phyloP scores from a whole-genome alignment of 108 stramenopile genomes.

The Cyclostephanos tholiformis region DNA sequence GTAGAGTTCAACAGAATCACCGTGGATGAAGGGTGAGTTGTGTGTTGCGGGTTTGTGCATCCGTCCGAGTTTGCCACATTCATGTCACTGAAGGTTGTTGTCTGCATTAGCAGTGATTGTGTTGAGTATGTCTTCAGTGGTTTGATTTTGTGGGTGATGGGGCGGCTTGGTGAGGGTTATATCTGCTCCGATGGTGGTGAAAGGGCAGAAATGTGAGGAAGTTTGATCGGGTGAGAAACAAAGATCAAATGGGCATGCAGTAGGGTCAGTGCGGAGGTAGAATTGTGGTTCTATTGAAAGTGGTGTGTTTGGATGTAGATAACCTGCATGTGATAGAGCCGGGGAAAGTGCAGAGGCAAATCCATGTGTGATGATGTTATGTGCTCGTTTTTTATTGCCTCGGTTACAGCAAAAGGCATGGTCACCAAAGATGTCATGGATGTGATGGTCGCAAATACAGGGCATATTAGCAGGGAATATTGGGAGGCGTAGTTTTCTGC shows the following conservation, averaged over 20 bases:
- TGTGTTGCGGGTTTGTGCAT: not conserved
- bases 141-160: not conserved
- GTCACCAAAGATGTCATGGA: not conserved
- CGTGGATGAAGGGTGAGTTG: not conserved
- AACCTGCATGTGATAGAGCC: not conserved
- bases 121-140: not conserved
- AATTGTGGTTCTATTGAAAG: too few species aligned
- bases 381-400: not conserved
- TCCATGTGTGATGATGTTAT: not conserved
- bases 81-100: not conserved
- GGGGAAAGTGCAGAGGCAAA: not conserved
- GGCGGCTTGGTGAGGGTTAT: not conserved
- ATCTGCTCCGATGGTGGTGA: not conserved
- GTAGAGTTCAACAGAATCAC: not conserved
- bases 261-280: too few species aligned
- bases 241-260: not conserved
- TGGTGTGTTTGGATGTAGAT: not conserved
- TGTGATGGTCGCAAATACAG: not conserved
- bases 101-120: not conserved
- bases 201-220: not conserved
- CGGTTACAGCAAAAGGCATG: not conserved
- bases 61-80: not conserved
- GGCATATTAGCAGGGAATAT: not conserved
- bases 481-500: too few species aligned
- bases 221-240: not conserved